A percentile compares a stretch with the other conserved stretches of the same genome.
Conservation (phyloP, 495 filamentous ascomycete genomes). For the Daldinia bambusicola region DNA sequence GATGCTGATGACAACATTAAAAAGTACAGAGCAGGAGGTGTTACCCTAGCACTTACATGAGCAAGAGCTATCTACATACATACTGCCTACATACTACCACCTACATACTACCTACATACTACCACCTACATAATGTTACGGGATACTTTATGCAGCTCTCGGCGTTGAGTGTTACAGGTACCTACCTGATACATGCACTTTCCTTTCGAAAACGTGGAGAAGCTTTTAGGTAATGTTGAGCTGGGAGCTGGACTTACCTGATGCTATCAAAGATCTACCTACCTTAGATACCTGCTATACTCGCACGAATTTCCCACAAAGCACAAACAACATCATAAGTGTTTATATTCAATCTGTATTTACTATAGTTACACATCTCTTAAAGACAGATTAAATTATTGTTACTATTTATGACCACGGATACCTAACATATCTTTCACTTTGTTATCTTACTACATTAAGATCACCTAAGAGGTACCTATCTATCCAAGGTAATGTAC, state of each 20-base stretch:
- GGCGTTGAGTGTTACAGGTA: not conserved
- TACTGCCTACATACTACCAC: no score
- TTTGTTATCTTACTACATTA: not conserved
- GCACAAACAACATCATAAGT: not conserved
- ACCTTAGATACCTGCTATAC: no score
- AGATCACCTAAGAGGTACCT: not conserved
- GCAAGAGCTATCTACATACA: not conserved
- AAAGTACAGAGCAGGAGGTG: conserved; percentile 14
- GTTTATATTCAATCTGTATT: not conserved
- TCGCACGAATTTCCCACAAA: not conserved
- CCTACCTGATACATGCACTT: conserved; percentile 15
- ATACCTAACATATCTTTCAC: not conserved
- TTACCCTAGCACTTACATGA: conserved; percentile 5
- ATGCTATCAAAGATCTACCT: no score
- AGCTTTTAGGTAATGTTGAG: not conserved
- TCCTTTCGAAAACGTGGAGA: conserved; percentile 4
- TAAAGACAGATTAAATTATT: not conserved
- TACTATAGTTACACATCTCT: not conserved
- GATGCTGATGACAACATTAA: not conserved
- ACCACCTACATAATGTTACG: no score
- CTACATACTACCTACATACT: no score
- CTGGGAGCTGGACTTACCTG: not conserved
- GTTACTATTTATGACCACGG: not conserved
- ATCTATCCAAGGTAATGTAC: not conserved
- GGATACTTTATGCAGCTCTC: not conserved